A percentile compares a stretch with the other conserved stretches of the same genome.
phyloP scores from a whole-genome alignment of 163 green algal species.

The Scenedesmus sp. region DNA sequence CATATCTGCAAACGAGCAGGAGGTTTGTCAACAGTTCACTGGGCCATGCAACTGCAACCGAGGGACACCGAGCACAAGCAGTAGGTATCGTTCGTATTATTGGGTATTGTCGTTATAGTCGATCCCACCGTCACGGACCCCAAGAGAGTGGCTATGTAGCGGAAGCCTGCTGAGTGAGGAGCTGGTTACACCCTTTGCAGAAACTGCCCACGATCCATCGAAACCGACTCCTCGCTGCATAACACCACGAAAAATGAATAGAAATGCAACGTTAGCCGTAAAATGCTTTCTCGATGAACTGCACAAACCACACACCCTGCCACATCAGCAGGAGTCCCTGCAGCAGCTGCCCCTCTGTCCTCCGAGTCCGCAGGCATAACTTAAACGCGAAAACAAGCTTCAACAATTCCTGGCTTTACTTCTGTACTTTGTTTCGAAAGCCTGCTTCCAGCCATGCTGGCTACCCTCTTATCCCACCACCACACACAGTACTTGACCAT shows the following conservation, averaged over 20 bases:
- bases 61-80: not conserved
- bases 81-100: not conserved
- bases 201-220: not conserved
- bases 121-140: not conserved
- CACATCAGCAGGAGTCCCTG: not conserved
- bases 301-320: not conserved
- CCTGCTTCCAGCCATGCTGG: no score
- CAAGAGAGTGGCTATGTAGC: not conserved
- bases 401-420: no score
- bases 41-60: not conserved
- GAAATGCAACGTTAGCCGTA: not conserved
- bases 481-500: no score
- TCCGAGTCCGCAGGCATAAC: no score
- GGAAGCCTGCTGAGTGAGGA: not conserved
- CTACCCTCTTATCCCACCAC: no score
- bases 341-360: no score
- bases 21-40: not conserved
- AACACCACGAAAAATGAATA: not conserved
- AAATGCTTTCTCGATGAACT: not conserved
- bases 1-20: not conserved
- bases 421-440: no score
- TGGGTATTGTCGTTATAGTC: not conserved
- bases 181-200: not conserved
- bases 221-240: not conserved
- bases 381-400: no score